phyloP scores from a whole-genome alignment of 1,284 basidiomycete genomes.

The Tilletia caries region DNA sequence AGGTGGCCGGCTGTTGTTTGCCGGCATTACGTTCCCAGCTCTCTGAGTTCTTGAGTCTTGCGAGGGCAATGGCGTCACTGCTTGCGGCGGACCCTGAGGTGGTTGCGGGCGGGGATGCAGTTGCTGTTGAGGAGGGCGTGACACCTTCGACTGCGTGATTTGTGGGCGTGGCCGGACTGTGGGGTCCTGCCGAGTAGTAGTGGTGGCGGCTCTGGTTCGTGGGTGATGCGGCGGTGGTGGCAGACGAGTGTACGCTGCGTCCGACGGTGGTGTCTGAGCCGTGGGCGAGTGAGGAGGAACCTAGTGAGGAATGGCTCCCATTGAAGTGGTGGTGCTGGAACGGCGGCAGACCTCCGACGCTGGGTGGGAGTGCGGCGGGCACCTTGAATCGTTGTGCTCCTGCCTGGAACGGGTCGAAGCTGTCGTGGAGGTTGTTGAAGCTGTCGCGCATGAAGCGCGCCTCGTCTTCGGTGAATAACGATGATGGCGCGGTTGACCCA shows the following conservation, averaged over 20 bases:
- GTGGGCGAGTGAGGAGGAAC: neutral
- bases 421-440: slow-evolving; percentile 30
- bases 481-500: slow-evolving; percentile 12
- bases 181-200: neutral
- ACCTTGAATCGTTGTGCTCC: slow-evolving; percentile 46
- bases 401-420: slow-evolving; percentile 44
- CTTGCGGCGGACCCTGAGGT: neutral
- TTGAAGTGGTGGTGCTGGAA: slow-evolving; percentile 7
- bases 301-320: neutral
- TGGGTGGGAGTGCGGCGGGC: slow-evolving; percentile 33
- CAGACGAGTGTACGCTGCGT: too few species aligned
- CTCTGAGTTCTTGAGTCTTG: slow-evolving; percentile 3
- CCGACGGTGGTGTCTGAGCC: slow-evolving; percentile 4
- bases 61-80: neutral
- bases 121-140: neutral
- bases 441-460: slow-evolving; percentile 41
- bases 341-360: slow-evolving; percentile 20
- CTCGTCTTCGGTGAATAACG: slow-evolving; percentile 42
- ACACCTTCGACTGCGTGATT: neutral
- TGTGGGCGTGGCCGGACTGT: neutral
- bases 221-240: neutral
- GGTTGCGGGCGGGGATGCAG: neutral
- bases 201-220: neutral
- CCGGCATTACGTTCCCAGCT: slow-evolving; percentile 8
- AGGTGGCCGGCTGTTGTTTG: slow-evolving; percentile 6